Base-by-base conservation (phyloP, 352 stramenopile species). In the Phytophthora ramorum region DNA sequence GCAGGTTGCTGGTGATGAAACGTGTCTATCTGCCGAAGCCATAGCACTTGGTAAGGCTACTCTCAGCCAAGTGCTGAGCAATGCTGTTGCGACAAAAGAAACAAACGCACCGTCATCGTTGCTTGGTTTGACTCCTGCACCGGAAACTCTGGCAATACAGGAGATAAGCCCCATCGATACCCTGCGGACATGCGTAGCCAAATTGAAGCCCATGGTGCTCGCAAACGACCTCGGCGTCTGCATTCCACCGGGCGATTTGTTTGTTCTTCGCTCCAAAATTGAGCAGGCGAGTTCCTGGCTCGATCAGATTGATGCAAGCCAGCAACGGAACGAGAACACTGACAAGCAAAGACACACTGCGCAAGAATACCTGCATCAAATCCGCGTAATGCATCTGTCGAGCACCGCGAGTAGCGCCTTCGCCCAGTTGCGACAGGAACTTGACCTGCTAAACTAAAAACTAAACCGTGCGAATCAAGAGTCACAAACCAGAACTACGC, bases 1-100 rank as follows among this genome's bases (percentile, higher is more conserved):
- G 47, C 26, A 47, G 16, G 13, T 80, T 24, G 19, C 14, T 41
- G 68, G 47, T 3, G 71, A 82, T 35, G 68, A 76, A 55, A 78
- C 63, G 20, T 65, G 60, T 28, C 55, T 78, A 22, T 71, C 57
- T n/a, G 41, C 38, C 17, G 53, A 68, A n/a, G 64, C 59, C 16
- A 52, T 78, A 16, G 41, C 64, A 12, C 68, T 77, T 17, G 66
- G 60, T 14, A 66, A 68, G 30, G 52, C 57, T 14, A 47, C 47
- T 4, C 35, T 79, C 10, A 32, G 24, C 7, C 46, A 67, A 17
- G 7, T 45, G 12, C 16, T 46, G 7, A 28, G 43, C 4, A 44
- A 43, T 43, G 16, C 32, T 2, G 28, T 44, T 22, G 52, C n/a
- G 8, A 14, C 41, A 9, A 37, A 56, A 40, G 28, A 6, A 47